Base-by-base conservation (phyloP, 2,329 filamentous ascomycete species). In the Ophiostoma sp. region DNA sequence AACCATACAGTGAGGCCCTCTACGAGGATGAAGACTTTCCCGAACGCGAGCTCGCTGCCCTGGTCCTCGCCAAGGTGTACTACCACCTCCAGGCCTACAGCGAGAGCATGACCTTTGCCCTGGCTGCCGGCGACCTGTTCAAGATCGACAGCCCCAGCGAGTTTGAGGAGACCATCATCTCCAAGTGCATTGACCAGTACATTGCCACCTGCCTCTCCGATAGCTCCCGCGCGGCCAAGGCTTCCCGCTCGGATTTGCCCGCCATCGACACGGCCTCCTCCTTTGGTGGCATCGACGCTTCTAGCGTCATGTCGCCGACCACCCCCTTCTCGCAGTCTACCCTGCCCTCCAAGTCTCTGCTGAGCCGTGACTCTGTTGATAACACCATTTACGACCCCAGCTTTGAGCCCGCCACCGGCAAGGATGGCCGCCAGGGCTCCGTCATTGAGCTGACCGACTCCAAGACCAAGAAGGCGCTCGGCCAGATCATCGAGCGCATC, bases 81-180 rank as follows among this genome's bases (percentile, higher is more conserved):
- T 99, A 98, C 79, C 95, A 99, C 79, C 89, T 99, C 69, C 93
- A 97, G 81, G 95, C 95, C 79, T 99, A 99, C 84, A 95, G 97
- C 79, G 95, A 99, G 83, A 97, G 94, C 81, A 98, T 99, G 94
- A 91, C 92, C 68, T 98, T 99, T 80, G 95, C 95, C 73, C 87
- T 99, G 65, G 94, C 93, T 71, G 94, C 95, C 33, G 95, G 95
- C 72, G 92, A 97, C 78, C 89, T 97, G 67, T 97, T 99, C 85
- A 92, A 96, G 82, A 87, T 98, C 74, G 92, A 97, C 77, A 86
- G 90, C 69, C 90, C 92, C 68, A 91, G 93, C 80, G 95, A 99
- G 83, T 99, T 97, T 77, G 95, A 99, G 81, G 94, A 99, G 83
- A 99, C 95, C 71, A 98, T 99, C 82, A 94, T 98, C 79, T 94